Evolutionary conservation across 495 filamentous ascomycete genomes (phyloP).

Genomic region (Lasiosphaeria ovina): DNA sequence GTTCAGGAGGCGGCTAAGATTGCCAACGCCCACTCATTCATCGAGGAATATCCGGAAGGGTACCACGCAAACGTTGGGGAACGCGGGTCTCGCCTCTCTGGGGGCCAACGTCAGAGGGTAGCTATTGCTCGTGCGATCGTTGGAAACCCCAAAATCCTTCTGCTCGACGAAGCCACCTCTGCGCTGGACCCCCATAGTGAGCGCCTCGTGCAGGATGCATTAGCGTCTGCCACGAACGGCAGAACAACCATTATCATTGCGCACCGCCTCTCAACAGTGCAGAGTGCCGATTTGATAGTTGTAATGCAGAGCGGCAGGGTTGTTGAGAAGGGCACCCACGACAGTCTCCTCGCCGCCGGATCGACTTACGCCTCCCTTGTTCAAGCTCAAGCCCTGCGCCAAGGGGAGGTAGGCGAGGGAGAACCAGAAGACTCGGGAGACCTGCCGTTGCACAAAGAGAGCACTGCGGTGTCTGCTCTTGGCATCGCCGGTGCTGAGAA

Average conservation of each 20-base stretch:
- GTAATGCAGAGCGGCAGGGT: conserved; percentile 59
- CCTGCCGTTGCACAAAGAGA: not conserved
- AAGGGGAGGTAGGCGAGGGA: conserved; percentile 4
- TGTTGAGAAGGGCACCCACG: conserved; percentile 65
- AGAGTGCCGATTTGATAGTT: conserved; percentile 66
- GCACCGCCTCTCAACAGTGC: conserved; percentile 66
- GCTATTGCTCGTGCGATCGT: conserved; percentile 66
- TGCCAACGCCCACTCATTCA: not conserved
- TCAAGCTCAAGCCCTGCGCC: conserved; percentile 43
- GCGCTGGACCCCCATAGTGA: conserved; percentile 70
- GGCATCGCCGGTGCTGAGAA: not conserved
- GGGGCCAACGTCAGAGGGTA: conserved; percentile 36
- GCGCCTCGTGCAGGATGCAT: conserved; percentile 60
- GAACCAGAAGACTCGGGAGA: not conserved
- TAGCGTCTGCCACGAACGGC: conserved; percentile 60
- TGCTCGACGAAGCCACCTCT: conserved; percentile 81
- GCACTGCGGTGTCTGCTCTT: not conserved
- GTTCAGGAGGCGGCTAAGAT: not conserved
- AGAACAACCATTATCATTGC: conserved; percentile 77
- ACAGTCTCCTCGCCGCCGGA: conserved; percentile 52
- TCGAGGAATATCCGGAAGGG: not conserved
- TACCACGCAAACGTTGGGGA: not conserved
- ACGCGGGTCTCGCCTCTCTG: not conserved
- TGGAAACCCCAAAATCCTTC: conserved; percentile 67
- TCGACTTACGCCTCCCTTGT: conserved; percentile 49